Evolutionary conservation across 2,329 filamentous ascomycete species (phyloP), one percentile per base, ranked within the genome.

Genomic region (Trichoderma sp.): DNA sequence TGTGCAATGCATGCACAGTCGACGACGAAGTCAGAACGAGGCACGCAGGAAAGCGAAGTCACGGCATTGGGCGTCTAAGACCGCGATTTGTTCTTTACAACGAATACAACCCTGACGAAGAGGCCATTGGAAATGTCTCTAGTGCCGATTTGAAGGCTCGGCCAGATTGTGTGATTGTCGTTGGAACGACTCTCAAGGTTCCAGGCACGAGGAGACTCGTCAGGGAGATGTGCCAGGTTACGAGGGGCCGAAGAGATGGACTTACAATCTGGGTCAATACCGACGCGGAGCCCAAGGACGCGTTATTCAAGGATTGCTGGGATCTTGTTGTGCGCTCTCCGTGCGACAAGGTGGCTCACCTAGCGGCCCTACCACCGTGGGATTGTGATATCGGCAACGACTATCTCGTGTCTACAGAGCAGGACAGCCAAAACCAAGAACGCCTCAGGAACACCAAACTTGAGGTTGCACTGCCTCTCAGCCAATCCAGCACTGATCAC

Each of bases 51-150:
- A 95, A 97, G 82, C 90, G 96, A 72, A 97, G 95, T 78, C 96
- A 98, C 78, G 96, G 96, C 1, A 92, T 99, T 76, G 96, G 96
- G 56, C 90, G 93, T 73, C 84, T 99, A 74, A 90, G 96, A 26
- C 96, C 96, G 26, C 90, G 96, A 71, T 98, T 99, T 84, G 95
- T 98, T 5, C 87, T 99, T 11, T 99, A 99, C 84, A 98, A 98
- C 80, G 96, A 99, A 81, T 92, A 93, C 80, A 98, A 98, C 79
- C 96, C 96, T 0, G 96, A 99, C 75, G 94, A 96, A 76, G 95
- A 98, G 76, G 95, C 96, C 15, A 99, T 99, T 80, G 95, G 95
- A 57, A 93, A 93, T 26, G 95, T 97, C 53, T 94, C 95, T 66
- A 90, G 90, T 75, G 91, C 95, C 5, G 96, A 99, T 80, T 84